Evolutionary conservation across 2,329 filamentous ascomycete genomes (phyloP), one percentile per base, ranked within the genome.

Genomic region (Reticulascus tulasneorum): DNA sequence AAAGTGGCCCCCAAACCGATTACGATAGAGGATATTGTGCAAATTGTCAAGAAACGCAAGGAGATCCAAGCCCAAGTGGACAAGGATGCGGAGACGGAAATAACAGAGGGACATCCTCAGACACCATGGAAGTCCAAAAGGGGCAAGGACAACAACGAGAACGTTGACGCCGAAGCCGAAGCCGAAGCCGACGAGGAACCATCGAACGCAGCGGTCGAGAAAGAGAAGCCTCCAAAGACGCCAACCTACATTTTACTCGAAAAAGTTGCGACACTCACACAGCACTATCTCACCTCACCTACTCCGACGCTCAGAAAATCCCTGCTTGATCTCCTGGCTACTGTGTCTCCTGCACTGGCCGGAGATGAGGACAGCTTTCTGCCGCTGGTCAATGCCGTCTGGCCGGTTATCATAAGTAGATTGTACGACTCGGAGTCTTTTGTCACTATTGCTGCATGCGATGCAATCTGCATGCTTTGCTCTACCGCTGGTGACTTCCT

Each of bases 241-340:
- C 84, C 85, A 47, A 86, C 86, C 0, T 94, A 94, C 58, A 71
- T 71, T n/a, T 73, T 96, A 9, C 76, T 97, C 4, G 73, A 88
- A 22, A 83, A 82, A 38, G 93, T 98, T 38, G 79, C 89, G 17
- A 77, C 77, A 31, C 78, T 94, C 1, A 91, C 89, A 6, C 90
- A 95, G 53, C 83, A 95, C 55, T 93, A 96, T 59, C 75, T 98
- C 9, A 89, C 91, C 6, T 90, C 88, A 0, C 82, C 86, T 0
- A 90, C 88, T 0, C 80, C 90, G 0, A 76, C 79, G 9, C 73
- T 98, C 8, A 82, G 91, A 25, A 79, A 79, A 20, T 86, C 84
- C 1, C 73, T 98, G 4, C 76, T 98, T 9, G 75, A 79, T 12
- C 77, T 97, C 6, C 75, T 97, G 10, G 67, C 74, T 18, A 87